Base-by-base conservation (phyloP, 495 filamentous ascomycete genomes). In the Achaetomiella virescens region DNA sequence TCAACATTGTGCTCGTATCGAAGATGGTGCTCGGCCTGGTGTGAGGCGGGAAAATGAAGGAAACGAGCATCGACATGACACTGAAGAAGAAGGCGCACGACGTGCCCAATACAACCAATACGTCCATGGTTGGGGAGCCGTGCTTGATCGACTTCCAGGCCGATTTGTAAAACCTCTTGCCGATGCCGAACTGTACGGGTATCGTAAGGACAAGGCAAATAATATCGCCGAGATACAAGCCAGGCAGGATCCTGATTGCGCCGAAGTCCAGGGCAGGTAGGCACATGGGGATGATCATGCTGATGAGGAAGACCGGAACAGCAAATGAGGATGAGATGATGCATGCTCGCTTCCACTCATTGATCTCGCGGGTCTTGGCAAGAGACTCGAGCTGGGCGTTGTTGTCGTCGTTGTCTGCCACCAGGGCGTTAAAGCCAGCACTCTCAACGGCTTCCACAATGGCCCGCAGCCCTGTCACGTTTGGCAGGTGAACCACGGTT, bases 11-110 rank as follows among this genome's bases (percentile, higher is more conserved):
- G 67, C 91, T 96, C 0, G 93, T 99, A 61, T 99, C 93, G 59
- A 97, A 99, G 3, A 97, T 86, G 6, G 89, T 96, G 52, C 81
- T 83, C 2, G 93, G 93, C 20, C 85, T 79, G 8, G 75, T 78
- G 62, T 97, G 91, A 5, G 88, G 84, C 8, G 78, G 71, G 31
- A 78, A 73, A 3, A 87, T 44, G 21, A 97, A 63, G 7, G 90
- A 90, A 31, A 97, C 84, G 12, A 84, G 14, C 91, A 99, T 97
- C 11, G 90, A 86, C 40, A 87, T 83, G 59, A 89, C 72, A 67
- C 92, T 97, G 73, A 97, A 99, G 70, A 97, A 96, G 76, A 97
- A 98, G 3, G 93, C 93, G n/a, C 91, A 87, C 0, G 90, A 96
- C 17, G 95, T 99, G 11, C 93, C 93, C 5, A 97, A 70, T 47